These are phyloP conservation scores for Theileria annulata DNA, from an alignment of 169 alveolate genomes.

Conservation along the genomic window DNA sequence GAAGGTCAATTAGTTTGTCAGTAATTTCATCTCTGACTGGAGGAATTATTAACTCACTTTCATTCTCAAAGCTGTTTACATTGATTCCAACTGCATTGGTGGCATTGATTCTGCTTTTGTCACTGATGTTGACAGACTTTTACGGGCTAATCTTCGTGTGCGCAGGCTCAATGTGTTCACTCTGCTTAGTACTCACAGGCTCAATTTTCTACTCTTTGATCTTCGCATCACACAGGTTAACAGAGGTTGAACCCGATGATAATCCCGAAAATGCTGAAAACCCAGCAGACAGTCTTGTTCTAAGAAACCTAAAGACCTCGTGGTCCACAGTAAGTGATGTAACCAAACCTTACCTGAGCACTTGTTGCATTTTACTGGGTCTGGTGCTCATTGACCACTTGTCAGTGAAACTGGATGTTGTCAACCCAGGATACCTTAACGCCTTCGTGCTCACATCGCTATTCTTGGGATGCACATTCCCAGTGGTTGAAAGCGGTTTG, in stretches of 20 bases:
- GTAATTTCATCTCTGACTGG: conserved; percentile 2
- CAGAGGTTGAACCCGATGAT: background rate
- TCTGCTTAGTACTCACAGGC: background rate
- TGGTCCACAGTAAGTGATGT: background rate
- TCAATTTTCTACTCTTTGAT: background rate
- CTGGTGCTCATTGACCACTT: background rate
- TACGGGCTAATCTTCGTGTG: background rate
- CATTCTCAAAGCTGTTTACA: background rate
- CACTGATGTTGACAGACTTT: background rate
- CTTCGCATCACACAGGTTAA: background rate
- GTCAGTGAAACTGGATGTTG: background rate
- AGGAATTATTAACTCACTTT: background rate
- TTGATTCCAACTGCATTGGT: background rate
- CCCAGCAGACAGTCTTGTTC: background rate
- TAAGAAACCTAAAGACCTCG: background rate
- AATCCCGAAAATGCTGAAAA: background rate
- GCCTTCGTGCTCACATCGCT: background rate
- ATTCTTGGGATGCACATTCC: background rate
- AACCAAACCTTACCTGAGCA: background rate
- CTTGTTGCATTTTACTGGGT: background rate
- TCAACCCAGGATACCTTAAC: background rate
- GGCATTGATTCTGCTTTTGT: background rate
- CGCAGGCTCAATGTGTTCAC: background rate
- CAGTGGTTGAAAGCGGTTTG: background rate
- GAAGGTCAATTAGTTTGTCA: background rate